phyloP scores from a whole-genome alignment of 2,329 filamentous ascomycete species.

The Neofusicoccum laricinum region DNA sequence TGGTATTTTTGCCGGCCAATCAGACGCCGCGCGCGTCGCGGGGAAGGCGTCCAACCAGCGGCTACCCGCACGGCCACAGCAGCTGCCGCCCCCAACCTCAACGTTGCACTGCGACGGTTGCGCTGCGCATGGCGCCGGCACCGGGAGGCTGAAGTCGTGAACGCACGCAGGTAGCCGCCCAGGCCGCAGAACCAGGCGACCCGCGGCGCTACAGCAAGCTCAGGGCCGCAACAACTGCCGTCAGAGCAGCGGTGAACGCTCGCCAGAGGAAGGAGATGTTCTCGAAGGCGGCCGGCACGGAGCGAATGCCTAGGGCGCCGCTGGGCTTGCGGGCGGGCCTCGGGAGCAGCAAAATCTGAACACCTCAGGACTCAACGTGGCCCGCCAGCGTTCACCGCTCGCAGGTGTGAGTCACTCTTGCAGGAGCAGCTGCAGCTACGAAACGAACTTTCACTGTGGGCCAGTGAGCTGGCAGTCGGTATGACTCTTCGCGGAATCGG shows the following conservation, averaged over 20 bases:
- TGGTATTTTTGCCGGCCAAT: constrained; percentile 13
- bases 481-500: constrained; percentile 6
- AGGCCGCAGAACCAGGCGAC: not conserved
- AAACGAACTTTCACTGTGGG: constrained; percentile 14
- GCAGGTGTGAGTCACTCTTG: constrained; percentile 15
- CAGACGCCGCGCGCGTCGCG: not conserved
- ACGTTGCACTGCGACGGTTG: not conserved
- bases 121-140: not conserved
- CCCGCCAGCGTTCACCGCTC: constrained; percentile 9
- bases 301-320: not conserved
- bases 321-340: not conserved
- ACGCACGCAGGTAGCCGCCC: constrained; percentile 1
- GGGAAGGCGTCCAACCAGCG: constrained; percentile 9
- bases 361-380: constrained; percentile 8
- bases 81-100: too few species aligned
- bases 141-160: not conserved
- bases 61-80: not conserved
- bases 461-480: constrained; percentile 17
- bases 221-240: constrained; percentile 3
- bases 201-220: not conserved
- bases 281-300: not conserved
- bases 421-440: constrained; percentile 14
- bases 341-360: not conserved
- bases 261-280: not conserved
- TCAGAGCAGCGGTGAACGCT: not conserved